Percentiles rank a stretch among this genome's conserved stretches.
Evolutionary conservation across 164 flowering plant genomes (phyloP).

Genomic region (Aristolochia contorta): DNA sequence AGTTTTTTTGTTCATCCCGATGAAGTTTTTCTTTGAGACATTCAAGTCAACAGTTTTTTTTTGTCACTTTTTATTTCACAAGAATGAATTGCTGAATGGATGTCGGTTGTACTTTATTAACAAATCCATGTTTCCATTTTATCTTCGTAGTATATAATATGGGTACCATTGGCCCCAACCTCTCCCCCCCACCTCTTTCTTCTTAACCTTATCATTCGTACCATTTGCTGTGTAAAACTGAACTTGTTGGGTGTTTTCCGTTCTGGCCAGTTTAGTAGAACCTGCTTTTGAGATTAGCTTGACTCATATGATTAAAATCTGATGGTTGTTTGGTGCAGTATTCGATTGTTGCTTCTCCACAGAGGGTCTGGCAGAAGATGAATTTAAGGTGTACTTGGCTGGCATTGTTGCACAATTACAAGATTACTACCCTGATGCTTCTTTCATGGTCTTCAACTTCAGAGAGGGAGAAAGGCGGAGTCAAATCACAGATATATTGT

Average conservation of each 20-base stretch:
- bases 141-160: too few species aligned
- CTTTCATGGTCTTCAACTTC: constrained; percentile 93
- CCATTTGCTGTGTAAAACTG: background rate
- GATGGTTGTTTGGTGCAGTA: constrained; percentile 36
- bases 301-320: background rate
- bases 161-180: too few species aligned
- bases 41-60: too few species aligned
- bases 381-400: constrained; percentile 70
- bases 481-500: constrained; percentile 64
- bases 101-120: too few species aligned
- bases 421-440: constrained; percentile 78
- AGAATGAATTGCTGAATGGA: too few species aligned
- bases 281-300: background rate
- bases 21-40: too few species aligned
- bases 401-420: constrained; percentile 84
- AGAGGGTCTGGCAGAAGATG: constrained; percentile 72
- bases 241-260: background rate
- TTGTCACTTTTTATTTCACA: too few species aligned
- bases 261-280: background rate
- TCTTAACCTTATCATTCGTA: background rate
- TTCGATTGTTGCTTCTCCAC: constrained; percentile 96
- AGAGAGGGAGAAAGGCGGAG: constrained; percentile 80
- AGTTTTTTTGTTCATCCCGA: too few species aligned
- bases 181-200: too few species aligned
- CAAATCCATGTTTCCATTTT: too few species aligned